Evolutionary conservation across 2,329 filamentous ascomycete species (phyloP), one percentile per base, ranked within the genome.

Genomic region (Colletotrichum caudatum): DNA sequence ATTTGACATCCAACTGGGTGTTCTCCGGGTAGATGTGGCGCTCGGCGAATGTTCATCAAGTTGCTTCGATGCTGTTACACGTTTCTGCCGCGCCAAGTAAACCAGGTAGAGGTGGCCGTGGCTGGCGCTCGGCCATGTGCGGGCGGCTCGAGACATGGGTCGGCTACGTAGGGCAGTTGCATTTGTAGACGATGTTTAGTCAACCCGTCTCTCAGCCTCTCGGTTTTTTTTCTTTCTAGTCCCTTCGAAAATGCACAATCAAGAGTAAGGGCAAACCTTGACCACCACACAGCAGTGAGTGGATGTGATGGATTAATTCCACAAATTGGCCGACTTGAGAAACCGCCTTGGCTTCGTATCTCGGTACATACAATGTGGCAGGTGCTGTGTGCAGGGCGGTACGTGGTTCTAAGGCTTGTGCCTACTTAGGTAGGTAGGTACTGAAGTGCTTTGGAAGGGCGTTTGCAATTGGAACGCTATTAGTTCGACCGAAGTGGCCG

Each of bases 401-500:
- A 5, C 54, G 54, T 37, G 23, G 3, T 12, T 18, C n/a, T 29
- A 26, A 26, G 35, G 16, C 11, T n/a, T 41, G n/a, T 41, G n/a
- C 14, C 26, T 39, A 39, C 29, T 29, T 29, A 29, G 29, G 29
- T 29, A 29, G 26, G 26, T 29, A 29, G 29, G 29, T 29, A 29
- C 37, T 20, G 33, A 57, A 9, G 54, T 9, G 26, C 39, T n/a
- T 35, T 37, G 20, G 11, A 61, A 35, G 46, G 7, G 9, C 18
- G 29, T 20, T 63, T 23, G 39, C 20, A 6, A 46, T 12, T 41
- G 51, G 39, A 39, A 64, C 61, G 64, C 53, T 44, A 20, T 46
- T 39, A 58, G 57, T 71, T 68, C 58, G 51, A 63, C 68, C 68
- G 68, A 71, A 71, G 51, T 68, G 51, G 37, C 68, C 68, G 68